Conservation (phyloP, 2,329 filamentous ascomycete species). For the Aspergillus sp. region DNA sequence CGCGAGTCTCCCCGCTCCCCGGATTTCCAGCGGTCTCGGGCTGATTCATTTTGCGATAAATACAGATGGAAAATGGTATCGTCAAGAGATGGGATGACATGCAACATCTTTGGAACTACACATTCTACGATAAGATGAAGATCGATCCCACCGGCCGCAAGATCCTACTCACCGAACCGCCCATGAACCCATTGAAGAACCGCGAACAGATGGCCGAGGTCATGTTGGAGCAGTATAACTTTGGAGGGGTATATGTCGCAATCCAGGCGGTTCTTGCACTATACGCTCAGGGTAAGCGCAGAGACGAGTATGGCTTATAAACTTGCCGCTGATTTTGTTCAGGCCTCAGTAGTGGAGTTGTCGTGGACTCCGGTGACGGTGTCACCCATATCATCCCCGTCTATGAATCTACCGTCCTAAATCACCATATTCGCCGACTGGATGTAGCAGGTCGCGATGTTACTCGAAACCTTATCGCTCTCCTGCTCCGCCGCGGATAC, state of each 20-base stretch:
- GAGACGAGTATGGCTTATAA: slow-evolving; percentile 7
- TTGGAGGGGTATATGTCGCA: slow-evolving; percentile 95
- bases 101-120: slow-evolving; percentile 99
- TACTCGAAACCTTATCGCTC: slow-evolving; percentile 95
- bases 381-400: slow-evolving; percentile 98
- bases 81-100: slow-evolving; percentile 99
- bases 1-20: slow-evolving; percentile 6
- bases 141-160: slow-evolving; percentile 88
- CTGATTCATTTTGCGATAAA: background rate
- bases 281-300: slow-evolving; percentile 80
- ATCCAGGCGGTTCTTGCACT: slow-evolving; percentile 95
- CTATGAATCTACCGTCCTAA: slow-evolving; percentile 96
- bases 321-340: slow-evolving; percentile 4
- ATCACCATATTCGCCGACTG: slow-evolving; percentile 89
- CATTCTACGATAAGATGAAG: slow-evolving; percentile 95
- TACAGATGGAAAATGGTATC: slow-evolving; percentile 96
- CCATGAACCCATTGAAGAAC: slow-evolving; percentile 97
- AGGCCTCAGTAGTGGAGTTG: slow-evolving; percentile 90
- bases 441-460: slow-evolving; percentile 97
- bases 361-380: slow-evolving; percentile 96
- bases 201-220: slow-evolving; percentile 97
- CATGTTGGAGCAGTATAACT: slow-evolving; percentile 97
- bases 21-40: slow-evolving; percentile 5
- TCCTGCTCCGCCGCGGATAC: slow-evolving; percentile 90
- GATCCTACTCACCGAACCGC: slow-evolving; percentile 94